These are phyloP conservation scores for Saturnispora besseyi DNA, from an alignment of 805 yeast species.

Conservation along the genomic window DNA sequence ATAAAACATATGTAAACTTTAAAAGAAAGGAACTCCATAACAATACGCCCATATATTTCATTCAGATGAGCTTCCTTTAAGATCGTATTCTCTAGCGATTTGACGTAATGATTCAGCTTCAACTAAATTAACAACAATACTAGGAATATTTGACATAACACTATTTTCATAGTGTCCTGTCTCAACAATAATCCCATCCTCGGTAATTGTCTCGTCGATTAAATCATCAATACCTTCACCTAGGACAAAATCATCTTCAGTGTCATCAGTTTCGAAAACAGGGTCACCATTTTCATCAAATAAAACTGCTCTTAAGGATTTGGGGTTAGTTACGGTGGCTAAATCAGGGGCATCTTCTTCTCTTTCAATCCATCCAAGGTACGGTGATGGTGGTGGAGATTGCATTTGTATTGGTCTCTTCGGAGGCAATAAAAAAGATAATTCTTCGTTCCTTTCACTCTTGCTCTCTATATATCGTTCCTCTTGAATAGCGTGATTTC, in stretches of 20 bases:
- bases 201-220: neutral
- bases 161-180: neutral
- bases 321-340: slow-evolving; percentile 24
- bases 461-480: neutral
- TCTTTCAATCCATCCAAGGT: slow-evolving; percentile 23
- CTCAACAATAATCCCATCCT: neutral
- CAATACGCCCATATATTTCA: neutral
- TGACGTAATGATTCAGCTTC: slow-evolving; percentile 22
- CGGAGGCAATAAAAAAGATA: slow-evolving; percentile 18
- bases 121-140: slow-evolving; percentile 22
- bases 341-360: slow-evolving; percentile 28
- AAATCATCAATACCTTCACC: slow-evolving; percentile 11
- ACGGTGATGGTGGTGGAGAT: slow-evolving; percentile 31
- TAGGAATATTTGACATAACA: slow-evolving; percentile 16
- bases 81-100: slow-evolving; percentile 8
- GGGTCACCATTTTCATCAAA: slow-evolving; percentile 5
- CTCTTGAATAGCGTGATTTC: neutral
- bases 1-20: too few relatives aligned
- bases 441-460: neutral
- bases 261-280: slow-evolving; percentile 1
- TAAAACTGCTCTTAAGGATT: slow-evolving; percentile 15
- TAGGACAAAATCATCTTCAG: slow-evolving; percentile 5
- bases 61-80: neutral
- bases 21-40: too few relatives aligned
- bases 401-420: slow-evolving; percentile 24